Evolutionary conservation across 2,329 filamentous ascomycete species (phyloP).

Genomic region (Apiospora arundinis): DNA sequence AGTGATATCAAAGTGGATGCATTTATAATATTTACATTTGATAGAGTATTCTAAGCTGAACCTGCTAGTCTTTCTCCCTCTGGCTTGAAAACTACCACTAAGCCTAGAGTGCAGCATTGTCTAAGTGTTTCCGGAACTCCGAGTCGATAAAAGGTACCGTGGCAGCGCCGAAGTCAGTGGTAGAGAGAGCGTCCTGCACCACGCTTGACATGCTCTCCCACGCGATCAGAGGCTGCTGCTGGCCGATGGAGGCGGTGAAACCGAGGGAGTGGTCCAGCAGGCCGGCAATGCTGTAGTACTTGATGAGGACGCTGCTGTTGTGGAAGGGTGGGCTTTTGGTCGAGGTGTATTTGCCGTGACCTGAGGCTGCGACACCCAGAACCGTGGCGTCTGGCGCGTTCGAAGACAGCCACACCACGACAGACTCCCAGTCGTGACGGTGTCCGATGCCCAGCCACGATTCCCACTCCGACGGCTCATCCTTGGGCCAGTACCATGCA

Average conservation of each 20-base stretch:
- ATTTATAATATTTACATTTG: not conserved
- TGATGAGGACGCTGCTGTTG: constrained; percentile 35
- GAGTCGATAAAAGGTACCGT: constrained; percentile 46
- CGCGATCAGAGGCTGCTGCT: constrained; percentile 46
- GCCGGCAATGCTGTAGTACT: constrained; percentile 37
- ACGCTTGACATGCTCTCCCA: constrained; percentile 44
- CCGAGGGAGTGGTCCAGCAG: constrained; percentile 44
- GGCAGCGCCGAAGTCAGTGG: constrained; percentile 46
- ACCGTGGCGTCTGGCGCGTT: constrained; percentile 34
- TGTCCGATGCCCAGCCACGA: constrained; percentile 38
- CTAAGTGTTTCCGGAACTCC: constrained; percentile 31
- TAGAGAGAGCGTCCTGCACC: constrained; percentile 41
- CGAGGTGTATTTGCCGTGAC: constrained; percentile 39
- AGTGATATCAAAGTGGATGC: too few relatives aligned
- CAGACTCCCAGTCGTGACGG: constrained; percentile 45
- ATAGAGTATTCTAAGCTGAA: not conserved
- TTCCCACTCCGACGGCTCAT: constrained; percentile 38
- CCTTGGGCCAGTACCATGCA: constrained; percentile 46
- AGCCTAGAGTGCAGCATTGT: constrained; percentile 27
- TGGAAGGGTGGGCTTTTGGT: constrained; percentile 32
- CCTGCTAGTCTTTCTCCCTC: not conserved
- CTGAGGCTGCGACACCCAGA: constrained; percentile 39
- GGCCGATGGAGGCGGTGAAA: constrained; percentile 42
- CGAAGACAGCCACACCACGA: constrained; percentile 39
- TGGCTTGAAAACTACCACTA: not conserved